These are phyloP conservation scores for Glonium stellatum DNA, from an alignment of 495 filamentous ascomycete genomes.

Conservation along the genomic window DNA sequence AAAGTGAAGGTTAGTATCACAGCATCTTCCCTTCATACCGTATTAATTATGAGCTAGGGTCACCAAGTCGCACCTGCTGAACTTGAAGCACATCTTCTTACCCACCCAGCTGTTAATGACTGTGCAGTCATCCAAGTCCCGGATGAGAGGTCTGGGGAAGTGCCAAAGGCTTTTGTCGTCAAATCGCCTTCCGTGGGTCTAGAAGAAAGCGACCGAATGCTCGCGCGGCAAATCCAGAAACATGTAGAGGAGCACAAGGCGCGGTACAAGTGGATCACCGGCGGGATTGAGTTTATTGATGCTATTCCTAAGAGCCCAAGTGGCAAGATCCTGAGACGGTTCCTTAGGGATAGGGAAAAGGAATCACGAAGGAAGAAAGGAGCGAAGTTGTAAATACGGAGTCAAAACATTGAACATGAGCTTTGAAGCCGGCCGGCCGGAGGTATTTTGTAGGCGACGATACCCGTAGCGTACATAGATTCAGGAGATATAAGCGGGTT, in stretches of 20 bases:
- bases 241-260: conserved; percentile 80
- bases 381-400: conserved; percentile 11
- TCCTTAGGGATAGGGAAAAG: conserved; percentile 75
- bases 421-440: neutral
- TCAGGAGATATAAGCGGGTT: no score
- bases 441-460: neutral
- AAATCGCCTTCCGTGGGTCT: conserved; percentile 55
- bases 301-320: conserved; percentile 81
- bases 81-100: conserved; percentile 80
- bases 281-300: conserved; percentile 71
- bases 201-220: conserved; percentile 53
- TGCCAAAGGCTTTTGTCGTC: conserved; percentile 82
- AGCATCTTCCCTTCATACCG: neutral
- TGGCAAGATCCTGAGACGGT: conserved; percentile 80
- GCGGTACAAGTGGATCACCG: conserved; percentile 82
- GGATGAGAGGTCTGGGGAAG: conserved; percentile 68
- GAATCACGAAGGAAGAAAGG: conserved; percentile 53
- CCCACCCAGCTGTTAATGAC: conserved; percentile 73
- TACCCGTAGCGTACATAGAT: neutral
- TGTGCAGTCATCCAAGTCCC: conserved; percentile 77
- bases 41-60: conserved; percentile 45
- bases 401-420: neutral
- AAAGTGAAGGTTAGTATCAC: conserved; percentile 69
- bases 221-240: conserved; percentile 59
- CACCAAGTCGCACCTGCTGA: conserved; percentile 89